Percentiles rank a stretch among this genome's conserved stretches.
phyloP scores from a whole-genome alignment of 805 yeast species.

The Candida awuae region DNA sequence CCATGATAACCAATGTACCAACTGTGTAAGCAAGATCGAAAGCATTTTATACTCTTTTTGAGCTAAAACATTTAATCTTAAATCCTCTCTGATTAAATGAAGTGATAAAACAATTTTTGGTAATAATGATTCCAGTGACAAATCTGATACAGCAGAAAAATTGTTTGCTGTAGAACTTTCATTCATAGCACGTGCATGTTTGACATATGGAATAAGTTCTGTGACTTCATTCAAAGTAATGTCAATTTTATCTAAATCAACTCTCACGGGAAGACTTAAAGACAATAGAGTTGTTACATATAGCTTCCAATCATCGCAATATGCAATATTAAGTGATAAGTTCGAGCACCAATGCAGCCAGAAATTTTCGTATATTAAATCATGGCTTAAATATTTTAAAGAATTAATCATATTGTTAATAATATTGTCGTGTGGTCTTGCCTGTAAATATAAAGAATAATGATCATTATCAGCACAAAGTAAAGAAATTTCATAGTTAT shows the following conservation, averaged over 20 bases:
- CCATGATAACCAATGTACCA: conserved; percentile 70
- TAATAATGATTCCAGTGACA: conserved; percentile 35
- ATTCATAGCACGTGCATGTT: conserved; percentile 14
- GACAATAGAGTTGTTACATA: conserved; percentile 45
- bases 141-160: neutral
- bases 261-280: conserved; percentile 39
- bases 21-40: conserved; percentile 49
- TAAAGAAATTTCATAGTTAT: conserved; percentile 21
- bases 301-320: conserved; percentile 51
- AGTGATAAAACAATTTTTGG: conserved; percentile 61
- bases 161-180: neutral
- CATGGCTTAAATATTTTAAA: conserved; percentile 48
- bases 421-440: conserved; percentile 39
- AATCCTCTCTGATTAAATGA: conserved; percentile 74
- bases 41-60: conserved; percentile 32
- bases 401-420: conserved; percentile 41
- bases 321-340: conserved; percentile 30
- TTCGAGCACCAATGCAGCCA: conserved; percentile 60
- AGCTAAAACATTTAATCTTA: conserved; percentile 46
- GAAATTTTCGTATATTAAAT: conserved; percentile 48
- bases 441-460: conserved; percentile 28
- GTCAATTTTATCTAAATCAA: conserved; percentile 15
- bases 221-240: conserved; percentile 21
- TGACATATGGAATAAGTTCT: conserved; percentile 19
- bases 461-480: conserved; percentile 17